These are phyloP conservation scores for Ogataea thermomethanolica DNA, from an alignment of 805 yeast species.

Conservation along the genomic window DNA sequence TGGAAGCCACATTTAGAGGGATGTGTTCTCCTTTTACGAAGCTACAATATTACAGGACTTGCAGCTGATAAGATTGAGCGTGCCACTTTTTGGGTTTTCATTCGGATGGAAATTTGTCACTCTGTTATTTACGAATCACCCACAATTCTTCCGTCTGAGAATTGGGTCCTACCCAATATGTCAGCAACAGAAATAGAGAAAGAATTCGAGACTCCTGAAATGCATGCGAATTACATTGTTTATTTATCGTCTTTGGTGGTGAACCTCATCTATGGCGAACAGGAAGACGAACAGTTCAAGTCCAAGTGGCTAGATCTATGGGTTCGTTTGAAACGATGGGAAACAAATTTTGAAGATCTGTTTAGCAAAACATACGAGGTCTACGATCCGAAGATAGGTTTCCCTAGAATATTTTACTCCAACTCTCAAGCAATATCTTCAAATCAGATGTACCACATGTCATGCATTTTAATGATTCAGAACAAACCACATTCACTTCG, in stretches of 20 bases:
- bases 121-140: slow-evolving; percentile 39
- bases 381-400: slow-evolving; percentile 30
- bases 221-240: slow-evolving; percentile 41
- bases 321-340: slow-evolving; percentile 37
- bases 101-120: slow-evolving; percentile 40
- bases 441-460: slow-evolving; percentile 41
- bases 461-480: slow-evolving; percentile 38
- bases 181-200: slow-evolving; percentile 23
- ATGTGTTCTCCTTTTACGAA: slow-evolving; percentile 36
- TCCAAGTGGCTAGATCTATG: slow-evolving; percentile 37
- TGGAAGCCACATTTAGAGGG: slow-evolving; percentile 43
- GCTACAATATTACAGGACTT: slow-evolving; percentile 37
- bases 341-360: slow-evolving; percentile 27
- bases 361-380: slow-evolving; percentile 32
- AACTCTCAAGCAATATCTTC: slow-evolving; percentile 42
- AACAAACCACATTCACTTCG: slow-evolving; percentile 38
- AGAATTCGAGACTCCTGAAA: slow-evolving; percentile 23
- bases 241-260: slow-evolving; percentile 36
- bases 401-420: slow-evolving; percentile 37
- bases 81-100: slow-evolving; percentile 41
- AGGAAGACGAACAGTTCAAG: slow-evolving; percentile 31
- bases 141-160: slow-evolving; percentile 34
- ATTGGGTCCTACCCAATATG: slow-evolving; percentile 34
- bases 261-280: slow-evolving; percentile 30
- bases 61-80: slow-evolving; percentile 30